phyloP scores from a whole-genome alignment of 2,329 filamentous ascomycete genomes.

The Aspergillus uvarum region DNA sequence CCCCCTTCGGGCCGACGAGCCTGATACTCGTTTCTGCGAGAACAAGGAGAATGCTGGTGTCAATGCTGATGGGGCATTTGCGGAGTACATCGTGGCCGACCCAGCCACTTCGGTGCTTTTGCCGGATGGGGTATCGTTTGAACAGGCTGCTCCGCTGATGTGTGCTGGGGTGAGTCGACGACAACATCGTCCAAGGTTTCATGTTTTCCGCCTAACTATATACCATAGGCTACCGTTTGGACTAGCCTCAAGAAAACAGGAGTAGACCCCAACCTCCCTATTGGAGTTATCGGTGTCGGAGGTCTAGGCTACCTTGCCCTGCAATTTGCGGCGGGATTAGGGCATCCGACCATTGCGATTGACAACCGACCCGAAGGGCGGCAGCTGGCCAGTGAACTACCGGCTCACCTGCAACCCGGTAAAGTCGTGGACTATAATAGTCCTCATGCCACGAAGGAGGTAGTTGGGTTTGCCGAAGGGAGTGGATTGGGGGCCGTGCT shows the following conservation, averaged over 20 bases:
- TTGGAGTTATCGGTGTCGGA: slow-evolving; percentile 13
- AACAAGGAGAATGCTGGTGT: slow-evolving; percentile 11
- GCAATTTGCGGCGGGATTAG: slow-evolving; percentile 13
- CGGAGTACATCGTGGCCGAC: slow-evolving; percentile 16
- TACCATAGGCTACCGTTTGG: slow-evolving; percentile 11
- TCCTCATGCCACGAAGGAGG: background rate
- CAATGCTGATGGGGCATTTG: slow-evolving; percentile 12
- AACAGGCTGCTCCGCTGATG: slow-evolving; percentile 16
- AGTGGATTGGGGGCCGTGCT: slow-evolving; percentile 10
- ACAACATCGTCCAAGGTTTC: too few species aligned
- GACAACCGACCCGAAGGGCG: slow-evolving; percentile 10
- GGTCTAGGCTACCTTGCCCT: slow-evolving; percentile 15
- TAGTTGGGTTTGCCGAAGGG: background rate
- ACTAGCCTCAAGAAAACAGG: background rate
- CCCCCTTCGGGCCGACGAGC: background rate
- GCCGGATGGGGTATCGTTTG: slow-evolving; percentile 12
- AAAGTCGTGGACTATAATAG: background rate
- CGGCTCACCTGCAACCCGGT: background rate
- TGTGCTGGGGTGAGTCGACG: slow-evolving; percentile 14
- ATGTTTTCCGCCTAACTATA: too few species aligned
- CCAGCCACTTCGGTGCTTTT: slow-evolving; percentile 6
- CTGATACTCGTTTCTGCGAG: slow-evolving; percentile 12
- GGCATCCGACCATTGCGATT: slow-evolving; percentile 12
- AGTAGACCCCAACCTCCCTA: background rate
- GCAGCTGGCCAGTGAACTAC: background rate